These are phyloP conservation scores for Trichocladium uniseriatum DNA, from an alignment of 495 filamentous ascomycete species.

Conservation along the genomic window DNA sequence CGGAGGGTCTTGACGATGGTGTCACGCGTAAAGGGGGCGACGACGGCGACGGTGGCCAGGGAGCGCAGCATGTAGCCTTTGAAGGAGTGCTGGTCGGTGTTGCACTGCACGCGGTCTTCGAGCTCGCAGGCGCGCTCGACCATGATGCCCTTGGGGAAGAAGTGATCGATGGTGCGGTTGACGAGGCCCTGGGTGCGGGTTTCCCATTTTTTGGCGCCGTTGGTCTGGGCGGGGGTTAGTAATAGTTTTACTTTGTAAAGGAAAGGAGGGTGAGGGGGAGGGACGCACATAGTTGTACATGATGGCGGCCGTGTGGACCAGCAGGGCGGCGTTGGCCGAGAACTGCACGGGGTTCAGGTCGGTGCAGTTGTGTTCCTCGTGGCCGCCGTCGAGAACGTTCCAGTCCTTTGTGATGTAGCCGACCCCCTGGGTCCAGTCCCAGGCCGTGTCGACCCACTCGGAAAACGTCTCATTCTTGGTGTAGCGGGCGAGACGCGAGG, in stretches of 20 bases:
- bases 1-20: constrained; percentile 53
- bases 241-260: not conserved
- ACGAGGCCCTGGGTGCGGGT: constrained; percentile 45
- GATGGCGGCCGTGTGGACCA: constrained; percentile 57
- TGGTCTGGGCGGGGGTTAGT: constrained; percentile 27
- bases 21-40: constrained; percentile 57
- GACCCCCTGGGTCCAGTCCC: constrained; percentile 52
- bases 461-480: constrained; percentile 62
- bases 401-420: constrained; percentile 44
- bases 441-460: constrained; percentile 59
- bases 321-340: constrained; percentile 61
- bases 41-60: constrained; percentile 57
- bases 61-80: constrained; percentile 83
- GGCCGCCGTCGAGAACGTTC: constrained; percentile 50
- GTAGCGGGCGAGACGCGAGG: constrained; percentile 60
- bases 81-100: constrained; percentile 71
- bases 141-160: constrained; percentile 48
- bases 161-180: constrained; percentile 41
- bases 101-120: constrained; percentile 40
- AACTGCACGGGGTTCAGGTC: constrained; percentile 47
- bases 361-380: constrained; percentile 42
- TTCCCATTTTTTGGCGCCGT: constrained; percentile 46
- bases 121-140: constrained; percentile 62
- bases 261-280: not conserved
- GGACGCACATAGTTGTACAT: constrained; percentile 53